Conservation (phyloP, 1,139 yeast species). For the Casaregolazyma lundiana region DNA sequence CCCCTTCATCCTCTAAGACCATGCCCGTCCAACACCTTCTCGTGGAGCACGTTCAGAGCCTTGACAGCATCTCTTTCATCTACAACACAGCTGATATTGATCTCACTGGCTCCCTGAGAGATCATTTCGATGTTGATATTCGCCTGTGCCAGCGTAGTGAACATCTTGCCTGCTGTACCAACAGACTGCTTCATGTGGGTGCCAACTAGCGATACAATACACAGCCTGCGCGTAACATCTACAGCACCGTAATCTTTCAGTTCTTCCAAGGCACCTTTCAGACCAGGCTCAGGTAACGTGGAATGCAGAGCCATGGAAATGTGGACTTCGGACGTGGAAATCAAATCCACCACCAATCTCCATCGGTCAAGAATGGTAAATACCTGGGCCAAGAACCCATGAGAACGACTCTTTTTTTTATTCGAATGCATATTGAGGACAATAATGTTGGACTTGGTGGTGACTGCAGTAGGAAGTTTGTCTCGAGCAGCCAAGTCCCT, state of each 20-base stretch:
- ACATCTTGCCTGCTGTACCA: slow-evolving; percentile 97
- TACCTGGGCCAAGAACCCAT: slow-evolving; percentile 89
- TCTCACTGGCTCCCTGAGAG: slow-evolving; percentile 96
- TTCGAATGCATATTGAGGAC: slow-evolving; percentile 92
- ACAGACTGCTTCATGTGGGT: slow-evolving; percentile 95
- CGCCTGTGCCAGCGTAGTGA: slow-evolving; percentile 88
- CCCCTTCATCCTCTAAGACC: neutral
- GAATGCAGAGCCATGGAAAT: slow-evolving; percentile 96
- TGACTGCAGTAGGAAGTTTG: slow-evolving; percentile 93
- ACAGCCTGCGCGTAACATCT: slow-evolving; percentile 80
- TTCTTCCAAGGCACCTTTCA: slow-evolving; percentile 65
- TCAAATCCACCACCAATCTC: slow-evolving; percentile 86
- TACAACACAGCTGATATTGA: slow-evolving; percentile 92
- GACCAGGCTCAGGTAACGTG: slow-evolving; percentile 54
- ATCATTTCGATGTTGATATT: slow-evolving; percentile 95
- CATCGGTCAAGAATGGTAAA: slow-evolving; percentile 81
- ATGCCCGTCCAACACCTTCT: slow-evolving; percentile 46
- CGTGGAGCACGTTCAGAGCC: slow-evolving; percentile 83
- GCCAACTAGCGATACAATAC: slow-evolving; percentile 91
- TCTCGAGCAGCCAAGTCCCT: slow-evolving; percentile 30
- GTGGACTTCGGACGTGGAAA: slow-evolving; percentile 95
- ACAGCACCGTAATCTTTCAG: slow-evolving; percentile 78
- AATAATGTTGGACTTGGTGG: slow-evolving; percentile 87
- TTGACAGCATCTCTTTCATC: slow-evolving; percentile 76
- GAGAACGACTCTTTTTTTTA: slow-evolving; percentile 76